phyloP scores from a whole-genome alignment of 1,284 basidiomycete genomes.

The Flammula alnicola region DNA sequence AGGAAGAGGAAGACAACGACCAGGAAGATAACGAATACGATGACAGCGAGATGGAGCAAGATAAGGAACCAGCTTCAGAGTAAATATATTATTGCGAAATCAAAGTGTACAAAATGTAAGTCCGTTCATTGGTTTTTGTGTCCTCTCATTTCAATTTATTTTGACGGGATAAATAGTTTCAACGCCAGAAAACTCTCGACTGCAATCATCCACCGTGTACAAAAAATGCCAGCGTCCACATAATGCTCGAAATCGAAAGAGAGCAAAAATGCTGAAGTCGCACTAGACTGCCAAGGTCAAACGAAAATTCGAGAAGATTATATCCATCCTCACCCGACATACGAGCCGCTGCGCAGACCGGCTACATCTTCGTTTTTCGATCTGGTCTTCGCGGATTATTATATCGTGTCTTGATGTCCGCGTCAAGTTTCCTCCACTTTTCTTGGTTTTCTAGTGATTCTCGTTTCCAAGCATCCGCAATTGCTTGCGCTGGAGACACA shows the following conservation, averaged over 20 bases:
- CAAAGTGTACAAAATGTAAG: constrained; percentile 23
- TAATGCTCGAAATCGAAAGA: constrained; percentile 21
- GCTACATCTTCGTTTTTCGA: constrained; percentile 51
- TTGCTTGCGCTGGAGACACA: constrained; percentile 59
- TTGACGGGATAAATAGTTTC: constrained; percentile 30
- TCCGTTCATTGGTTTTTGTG: constrained; percentile 24
- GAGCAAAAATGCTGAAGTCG: constrained; percentile 14
- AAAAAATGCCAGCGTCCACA: constrained; percentile 13
- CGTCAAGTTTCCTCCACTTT: constrained; percentile 60
- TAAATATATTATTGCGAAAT: constrained; percentile 22
- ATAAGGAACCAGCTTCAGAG: constrained; percentile 23
- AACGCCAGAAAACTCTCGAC: constrained; percentile 22
- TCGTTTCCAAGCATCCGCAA: constrained; percentile 67
- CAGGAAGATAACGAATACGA: constrained; percentile 43
- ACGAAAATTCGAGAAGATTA: constrained; percentile 9
- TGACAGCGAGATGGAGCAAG: constrained; percentile 34
- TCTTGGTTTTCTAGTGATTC: constrained; percentile 61
- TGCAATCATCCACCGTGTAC: constrained; percentile 7
- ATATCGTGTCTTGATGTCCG: constrained; percentile 46
- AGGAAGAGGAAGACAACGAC: constrained; percentile 62
- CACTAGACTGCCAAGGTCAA: constrained; percentile 15
- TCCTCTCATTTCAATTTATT: constrained; percentile 18
- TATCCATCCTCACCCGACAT: constrained; percentile 27
- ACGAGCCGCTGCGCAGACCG: constrained; percentile 9
- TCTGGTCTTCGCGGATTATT: constrained; percentile 36